phyloP scores from a whole-genome alignment of 805 yeast genomes.

The Kuraishia cidri region DNA sequence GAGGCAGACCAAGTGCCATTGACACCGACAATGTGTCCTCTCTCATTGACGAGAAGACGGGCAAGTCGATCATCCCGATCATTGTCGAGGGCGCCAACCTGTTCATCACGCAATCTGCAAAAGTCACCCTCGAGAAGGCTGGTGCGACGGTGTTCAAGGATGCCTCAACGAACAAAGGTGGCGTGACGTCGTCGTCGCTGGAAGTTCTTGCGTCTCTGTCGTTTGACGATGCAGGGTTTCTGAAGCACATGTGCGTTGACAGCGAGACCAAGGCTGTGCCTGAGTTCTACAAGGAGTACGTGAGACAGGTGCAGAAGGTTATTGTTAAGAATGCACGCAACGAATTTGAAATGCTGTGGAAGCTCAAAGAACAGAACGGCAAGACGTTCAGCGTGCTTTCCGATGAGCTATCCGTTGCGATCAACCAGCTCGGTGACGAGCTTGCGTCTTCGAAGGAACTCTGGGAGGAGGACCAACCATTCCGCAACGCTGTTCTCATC shows the following conservation, averaged over 20 bases:
- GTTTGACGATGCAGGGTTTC: conserved; percentile 77
- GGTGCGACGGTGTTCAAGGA: conserved; percentile 88
- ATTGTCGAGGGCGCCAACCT: conserved; percentile 97
- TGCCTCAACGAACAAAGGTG: conserved; percentile 97
- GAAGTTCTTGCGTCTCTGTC: conserved; percentile 94
- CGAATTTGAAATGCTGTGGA: conserved; percentile 87
- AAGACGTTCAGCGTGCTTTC: conserved; percentile 61
- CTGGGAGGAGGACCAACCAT: conserved; percentile 71
- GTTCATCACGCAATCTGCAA: conserved; percentile 92
- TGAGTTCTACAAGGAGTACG: conserved; percentile 74
- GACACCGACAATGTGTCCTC: conserved; percentile 73
- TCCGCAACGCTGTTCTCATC: conserved; percentile 68
- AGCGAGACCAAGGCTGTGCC: conserved; percentile 48
- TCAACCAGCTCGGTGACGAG: conserved; percentile 81
- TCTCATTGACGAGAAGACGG: conserved; percentile 67
- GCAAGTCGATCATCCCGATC: conserved; percentile 71
- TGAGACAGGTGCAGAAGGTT: conserved; percentile 69
- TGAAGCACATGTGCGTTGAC: conserved; percentile 69
- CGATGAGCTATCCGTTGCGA: conserved; percentile 76
- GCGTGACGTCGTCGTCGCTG: conserved; percentile 93
- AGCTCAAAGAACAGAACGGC: conserved; percentile 55
- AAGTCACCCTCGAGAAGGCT: conserved; percentile 74
- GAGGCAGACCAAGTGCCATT: conserved; percentile 97
- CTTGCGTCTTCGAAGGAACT: conserved; percentile 71
- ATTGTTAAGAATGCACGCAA: conserved; percentile 70